Evolutionary conservation across 2,329 filamentous ascomycete genomes (phyloP).

Genomic region (Colletotrichum abscissum): DNA sequence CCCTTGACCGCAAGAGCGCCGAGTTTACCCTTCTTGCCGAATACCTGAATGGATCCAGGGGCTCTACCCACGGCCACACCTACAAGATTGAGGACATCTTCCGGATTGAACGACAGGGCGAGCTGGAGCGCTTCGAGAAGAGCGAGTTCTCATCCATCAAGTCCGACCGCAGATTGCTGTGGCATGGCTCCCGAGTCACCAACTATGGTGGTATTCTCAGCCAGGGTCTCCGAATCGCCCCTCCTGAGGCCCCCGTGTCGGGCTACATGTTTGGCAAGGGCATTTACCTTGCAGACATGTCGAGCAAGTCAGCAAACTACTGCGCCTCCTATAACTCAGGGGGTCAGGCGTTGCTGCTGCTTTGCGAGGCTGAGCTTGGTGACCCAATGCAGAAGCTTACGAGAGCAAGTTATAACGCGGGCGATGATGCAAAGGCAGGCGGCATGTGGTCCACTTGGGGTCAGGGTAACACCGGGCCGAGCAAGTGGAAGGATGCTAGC

Average conservation of each 20-base stretch:
- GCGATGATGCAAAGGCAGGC: constrained; percentile 67
- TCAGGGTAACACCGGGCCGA: constrained; percentile 72
- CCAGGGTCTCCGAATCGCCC: constrained; percentile 90
- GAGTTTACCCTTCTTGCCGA: constrained; percentile 75
- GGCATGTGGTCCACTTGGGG: constrained; percentile 78
- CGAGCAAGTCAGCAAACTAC: constrained; percentile 84
- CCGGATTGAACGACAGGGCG: constrained; percentile 81
- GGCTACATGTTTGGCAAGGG: constrained; percentile 94
- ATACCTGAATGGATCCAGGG: constrained; percentile 77
- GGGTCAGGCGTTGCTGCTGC: constrained; percentile 78
- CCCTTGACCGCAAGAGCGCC: constrained; percentile 64
- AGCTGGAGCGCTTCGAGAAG: constrained; percentile 74
- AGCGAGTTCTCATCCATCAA: constrained; percentile 63
- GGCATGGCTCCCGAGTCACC: constrained; percentile 86
- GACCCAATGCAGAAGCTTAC: constrained; percentile 76
- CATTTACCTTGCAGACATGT: constrained; percentile 89
- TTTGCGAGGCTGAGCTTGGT: constrained; percentile 85
- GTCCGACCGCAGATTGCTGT: constrained; percentile 81
- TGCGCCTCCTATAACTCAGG: constrained; percentile 72
- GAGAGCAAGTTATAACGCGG: constrained; percentile 70
- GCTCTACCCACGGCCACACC: constrained; percentile 70
- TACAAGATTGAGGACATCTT: constrained; percentile 81
- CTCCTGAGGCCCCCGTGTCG: constrained; percentile 80
- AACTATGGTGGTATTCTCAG: constrained; percentile 90
- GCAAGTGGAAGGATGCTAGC: constrained; percentile 79